These are phyloP conservation scores for Plenodomus biglobosus DNA, from an alignment of 2,329 filamentous ascomycete genomes.

Conservation along the genomic window DNA sequence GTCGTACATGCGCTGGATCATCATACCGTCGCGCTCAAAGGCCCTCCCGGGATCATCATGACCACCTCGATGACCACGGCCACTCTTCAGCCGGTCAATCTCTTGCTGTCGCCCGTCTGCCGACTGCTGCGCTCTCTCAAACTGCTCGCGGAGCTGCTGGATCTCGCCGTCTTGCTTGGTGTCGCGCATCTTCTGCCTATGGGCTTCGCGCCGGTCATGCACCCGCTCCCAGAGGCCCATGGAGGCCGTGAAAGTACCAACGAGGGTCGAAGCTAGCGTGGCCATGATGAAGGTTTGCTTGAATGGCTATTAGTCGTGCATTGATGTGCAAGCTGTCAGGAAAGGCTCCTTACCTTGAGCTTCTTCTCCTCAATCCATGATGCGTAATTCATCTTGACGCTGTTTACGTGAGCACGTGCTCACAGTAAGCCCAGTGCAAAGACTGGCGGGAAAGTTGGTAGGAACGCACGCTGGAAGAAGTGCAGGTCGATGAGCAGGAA, in stretches of 20 bases:
- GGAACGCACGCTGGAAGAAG: background rate
- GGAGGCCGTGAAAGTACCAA: conserved; percentile 50
- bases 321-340: background rate
- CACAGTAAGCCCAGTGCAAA: conserved; percentile 1
- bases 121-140: conserved; percentile 35
- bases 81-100: conserved; percentile 23
- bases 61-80: conserved; percentile 9
- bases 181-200: conserved; percentile 44
- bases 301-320: background rate
- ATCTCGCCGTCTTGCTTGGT: conserved; percentile 39
- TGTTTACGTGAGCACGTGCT: conserved; percentile 5
- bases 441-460: background rate
- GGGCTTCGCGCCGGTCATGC: conserved; percentile 39
- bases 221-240: conserved; percentile 49
- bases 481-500: background rate
- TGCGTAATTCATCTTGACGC: conserved; percentile 46
- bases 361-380: conserved; percentile 51
- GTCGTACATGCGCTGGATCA: conserved; percentile 44
- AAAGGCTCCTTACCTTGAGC: conserved; percentile 38
- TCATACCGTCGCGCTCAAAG: conserved; percentile 35
- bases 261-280: conserved; percentile 48
- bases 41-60: conserved; percentile 37
- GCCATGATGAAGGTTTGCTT: conserved; percentile 51
- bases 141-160: conserved; percentile 33
- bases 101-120: conserved; percentile 28